phyloP scores from a whole-genome alignment of 345 rosid genomes.

The Gossypium longicalyx region DNA sequence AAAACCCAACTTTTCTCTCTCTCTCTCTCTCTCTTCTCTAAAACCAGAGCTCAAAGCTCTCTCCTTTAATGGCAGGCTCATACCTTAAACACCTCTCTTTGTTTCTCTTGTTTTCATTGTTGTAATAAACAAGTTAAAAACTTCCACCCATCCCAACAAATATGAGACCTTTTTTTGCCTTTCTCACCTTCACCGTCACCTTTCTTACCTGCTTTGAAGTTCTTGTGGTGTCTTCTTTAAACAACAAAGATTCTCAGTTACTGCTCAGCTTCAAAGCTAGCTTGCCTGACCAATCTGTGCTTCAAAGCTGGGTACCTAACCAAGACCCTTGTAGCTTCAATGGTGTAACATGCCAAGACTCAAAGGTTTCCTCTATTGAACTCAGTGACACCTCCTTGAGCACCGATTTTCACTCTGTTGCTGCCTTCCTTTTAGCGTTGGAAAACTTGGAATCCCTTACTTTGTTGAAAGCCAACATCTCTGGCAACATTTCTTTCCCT shows the following conservation, averaged over 20 bases:
- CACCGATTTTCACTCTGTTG: conserved; percentile 54
- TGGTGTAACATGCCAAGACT: conserved; percentile 60
- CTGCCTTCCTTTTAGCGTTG: conserved; percentile 49
- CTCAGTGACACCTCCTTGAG: conserved; percentile 37
- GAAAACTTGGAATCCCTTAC: conserved; percentile 49
- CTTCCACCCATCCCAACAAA: not conserved
- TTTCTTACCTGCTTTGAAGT: conserved; percentile 28
- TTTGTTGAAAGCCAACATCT: conserved; percentile 44
- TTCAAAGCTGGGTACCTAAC: conserved; percentile 53
- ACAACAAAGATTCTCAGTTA: conserved; percentile 44
- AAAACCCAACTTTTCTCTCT: not conserved
- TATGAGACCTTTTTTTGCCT: conserved; percentile 24
- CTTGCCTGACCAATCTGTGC: conserved; percentile 40
- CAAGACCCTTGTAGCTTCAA: conserved; percentile 61
- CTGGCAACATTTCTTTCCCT: conserved; percentile 56
- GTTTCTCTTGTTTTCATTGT: conserved; percentile 4
- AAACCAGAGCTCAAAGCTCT: conserved; percentile 23
- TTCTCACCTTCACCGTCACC: conserved; percentile 20
- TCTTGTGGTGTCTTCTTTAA: not conserved
- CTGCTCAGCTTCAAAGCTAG: conserved; percentile 59
- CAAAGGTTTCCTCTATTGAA: conserved; percentile 56
- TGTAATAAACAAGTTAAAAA: not conserved
- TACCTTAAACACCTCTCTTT: conserved; percentile 27
- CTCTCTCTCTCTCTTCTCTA: not conserved
- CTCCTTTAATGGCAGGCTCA: conserved; percentile 42